Conservation (phyloP, 768 basidiomycete genomes). For the Collybia nuda region DNA sequence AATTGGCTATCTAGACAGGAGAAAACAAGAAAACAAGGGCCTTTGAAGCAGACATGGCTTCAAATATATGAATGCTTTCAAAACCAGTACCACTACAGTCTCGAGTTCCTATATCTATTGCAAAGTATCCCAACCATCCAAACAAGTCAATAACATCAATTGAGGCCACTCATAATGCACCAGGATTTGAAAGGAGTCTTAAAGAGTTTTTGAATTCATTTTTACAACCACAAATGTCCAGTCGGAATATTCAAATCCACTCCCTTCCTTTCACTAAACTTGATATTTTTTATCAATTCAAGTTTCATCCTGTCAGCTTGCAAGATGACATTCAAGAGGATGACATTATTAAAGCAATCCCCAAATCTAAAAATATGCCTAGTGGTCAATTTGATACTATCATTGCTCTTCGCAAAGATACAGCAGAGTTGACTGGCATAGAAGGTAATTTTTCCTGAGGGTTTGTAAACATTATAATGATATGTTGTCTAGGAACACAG, state of each 20-base stretch:
- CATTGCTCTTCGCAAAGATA: conserved; percentile 11
- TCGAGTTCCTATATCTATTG: background rate
- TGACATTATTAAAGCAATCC: conserved; percentile 19
- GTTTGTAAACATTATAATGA: background rate
- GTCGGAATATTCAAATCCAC: background rate
- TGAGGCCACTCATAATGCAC: conserved; percentile 10
- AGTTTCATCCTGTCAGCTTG: conserved; percentile 15
- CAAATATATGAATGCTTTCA: background rate
- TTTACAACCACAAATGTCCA: conserved; percentile 3
- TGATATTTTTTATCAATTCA: conserved; percentile 21
- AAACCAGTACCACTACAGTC: background rate
- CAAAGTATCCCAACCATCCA: conserved; percentile 5
- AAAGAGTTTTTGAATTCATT: conserved; percentile 24
- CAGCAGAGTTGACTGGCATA: conserved; percentile 21
- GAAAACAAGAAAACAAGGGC: too few species aligned
- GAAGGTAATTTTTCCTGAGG: conserved; percentile 8
- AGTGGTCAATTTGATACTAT: conserved; percentile 25
- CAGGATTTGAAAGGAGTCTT: conserved; percentile 21
- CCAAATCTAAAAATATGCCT: conserved; percentile 6
- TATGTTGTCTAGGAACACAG: conserved; percentile 10
- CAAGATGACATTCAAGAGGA: conserved; percentile 16
- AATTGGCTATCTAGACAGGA: conserved; percentile 35
- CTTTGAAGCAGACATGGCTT: too few species aligned
- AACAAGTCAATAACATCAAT: conserved; percentile 15
- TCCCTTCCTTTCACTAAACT: conserved; percentile 17